Base-by-base conservation (phyloP, 768 basidiomycete species). In the Boletus pseudo-olivaceus region DNA sequence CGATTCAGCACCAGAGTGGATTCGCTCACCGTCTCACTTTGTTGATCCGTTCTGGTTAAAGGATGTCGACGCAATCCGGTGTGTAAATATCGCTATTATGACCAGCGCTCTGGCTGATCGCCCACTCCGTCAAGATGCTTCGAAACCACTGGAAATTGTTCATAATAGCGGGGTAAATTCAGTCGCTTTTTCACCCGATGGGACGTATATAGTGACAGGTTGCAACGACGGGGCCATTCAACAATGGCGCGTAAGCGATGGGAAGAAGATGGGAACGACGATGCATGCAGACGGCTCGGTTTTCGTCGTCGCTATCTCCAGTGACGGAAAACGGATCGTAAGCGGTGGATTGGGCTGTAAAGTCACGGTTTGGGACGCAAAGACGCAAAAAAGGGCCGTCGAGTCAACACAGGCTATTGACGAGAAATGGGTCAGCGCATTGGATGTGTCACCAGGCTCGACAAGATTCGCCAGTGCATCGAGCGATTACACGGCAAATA, bases 371-470 rank as follows among this genome's bases (percentile, higher is more conserved):
- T 62, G 61, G 61, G 53, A 62, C 9, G 47, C 53, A 8, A 55
- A 48, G 40, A 53, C 48, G 1, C 57, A 49, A 19, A 12, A 34
- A 39, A 51, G 3, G 43, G 51, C 20, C 7, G 2, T 46, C 43
- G 53, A 49, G 33, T 30, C 52, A 35, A 33, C 35, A 19, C 32
- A 37, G 11, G n/a, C 35, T 0, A 30, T 23, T 23, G 23, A 47
- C 49, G 52, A 35, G 32, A 47, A 43, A 26, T 56, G 47, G 42
- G 42, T 60, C 35, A 51, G 32, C 8, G 49, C 53, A 4, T 19
- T 62, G 39, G 61, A 62, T 11, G 41, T 62, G 5, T 59, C 61
- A 10, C 53, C 61, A 4, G 56, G 53, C 37, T 62, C 61, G 26
- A 62, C 50, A 19, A 46, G 61, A 32, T 59, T 62, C 12, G 53